Evolutionary conservation across 352 stramenopile species (phyloP), one percentile per base, ranked within the genome.

Genomic region (Globisporangium rhizosaccharum): DNA sequence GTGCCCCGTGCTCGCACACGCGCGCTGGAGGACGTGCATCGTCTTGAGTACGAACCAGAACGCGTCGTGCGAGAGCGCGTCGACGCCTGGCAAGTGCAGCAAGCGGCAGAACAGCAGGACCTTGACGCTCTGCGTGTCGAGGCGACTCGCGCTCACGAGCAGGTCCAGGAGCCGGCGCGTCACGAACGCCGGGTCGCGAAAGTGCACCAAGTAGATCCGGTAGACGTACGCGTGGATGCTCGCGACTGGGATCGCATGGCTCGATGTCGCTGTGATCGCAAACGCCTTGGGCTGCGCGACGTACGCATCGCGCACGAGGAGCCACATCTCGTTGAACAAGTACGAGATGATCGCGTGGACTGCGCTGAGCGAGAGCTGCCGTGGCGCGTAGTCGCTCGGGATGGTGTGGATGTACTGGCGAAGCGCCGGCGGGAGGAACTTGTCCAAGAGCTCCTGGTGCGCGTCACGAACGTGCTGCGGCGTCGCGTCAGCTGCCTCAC

Each of bases 121-220:
- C 47, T 86, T 86, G 65, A 67, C 72, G 56, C 76, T 86, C 42
- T 86, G 76, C 15, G 76, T 83, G 44, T 86, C 76, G 1, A 86
- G 52, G 11, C 69, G 73, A 56, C 66, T 71, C 10, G 57, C 54
- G 33, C 73, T 86, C 3, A 79, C 58, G 8, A 86, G 60, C 4
- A 86, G 30, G 47, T 86, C 76, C 12, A 86, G 45, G 3, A 86
- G 52, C 0, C 76, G 65, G 48, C 63, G 65, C 11, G 66, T 72
- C 12, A 70, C 76, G 20, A 82, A 79, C 4, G 50, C 55, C 6
- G 72, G 65, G 6, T 73, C 54, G 18, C 69, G 71, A 45, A 83
- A 86, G 25, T 80, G 76, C 28, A 69, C 48, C 51, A 86, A 46
- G 57, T 74, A 82, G 53, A 86, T 70, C 15, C 76, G 76, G 26